A percentile compares a stretch with the other conserved stretches of the same genome.
These are phyloP conservation scores for Leptosphaerulina australis DNA, from an alignment of 2,329 filamentous ascomycete species.

Conservation along the genomic window DNA sequence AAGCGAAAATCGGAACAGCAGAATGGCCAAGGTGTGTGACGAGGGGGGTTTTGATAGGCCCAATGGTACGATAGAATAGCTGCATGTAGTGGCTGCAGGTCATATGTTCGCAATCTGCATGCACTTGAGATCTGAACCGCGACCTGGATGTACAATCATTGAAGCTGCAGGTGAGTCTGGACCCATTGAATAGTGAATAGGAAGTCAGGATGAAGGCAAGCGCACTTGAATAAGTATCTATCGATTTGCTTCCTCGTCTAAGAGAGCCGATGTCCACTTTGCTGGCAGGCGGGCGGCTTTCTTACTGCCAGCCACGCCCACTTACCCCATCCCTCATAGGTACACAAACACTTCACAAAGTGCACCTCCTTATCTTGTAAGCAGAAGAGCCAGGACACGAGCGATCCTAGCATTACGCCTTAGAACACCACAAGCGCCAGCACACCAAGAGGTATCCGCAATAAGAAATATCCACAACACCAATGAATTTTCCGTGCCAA, in stretches of 20 bases:
- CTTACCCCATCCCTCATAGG: neutral
- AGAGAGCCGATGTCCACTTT: neutral
- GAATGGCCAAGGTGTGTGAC: neutral
- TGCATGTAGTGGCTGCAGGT: neutral
- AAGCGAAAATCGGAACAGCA: neutral
- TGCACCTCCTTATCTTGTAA: neutral
- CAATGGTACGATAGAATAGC: neutral
- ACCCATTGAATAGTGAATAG: no score
- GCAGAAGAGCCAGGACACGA: slow-evolving; percentile 2
- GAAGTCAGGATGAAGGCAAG: no score
- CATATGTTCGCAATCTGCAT: neutral
- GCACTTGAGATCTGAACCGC: neutral
- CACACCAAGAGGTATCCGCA: slow-evolving; percentile 37
- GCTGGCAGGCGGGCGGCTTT: slow-evolving; percentile 1
- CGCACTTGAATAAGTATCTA: slow-evolving; percentile 7
- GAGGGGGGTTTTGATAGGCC: neutral
- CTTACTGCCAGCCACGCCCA: slow-evolving; percentile 3
- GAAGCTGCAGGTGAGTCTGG: neutral
- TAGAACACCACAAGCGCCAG: slow-evolving; percentile 32
- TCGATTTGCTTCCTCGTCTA: slow-evolving; percentile 1
- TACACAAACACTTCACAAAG: no score
- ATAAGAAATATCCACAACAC: slow-evolving; percentile 23
- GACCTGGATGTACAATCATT: neutral
- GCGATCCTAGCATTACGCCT: slow-evolving; percentile 6
- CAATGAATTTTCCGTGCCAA: slow-evolving; percentile 37